Evolutionary conservation across 306 rosid species (phyloP).

Genomic region (Dalbergia cochinchinensis): DNA sequence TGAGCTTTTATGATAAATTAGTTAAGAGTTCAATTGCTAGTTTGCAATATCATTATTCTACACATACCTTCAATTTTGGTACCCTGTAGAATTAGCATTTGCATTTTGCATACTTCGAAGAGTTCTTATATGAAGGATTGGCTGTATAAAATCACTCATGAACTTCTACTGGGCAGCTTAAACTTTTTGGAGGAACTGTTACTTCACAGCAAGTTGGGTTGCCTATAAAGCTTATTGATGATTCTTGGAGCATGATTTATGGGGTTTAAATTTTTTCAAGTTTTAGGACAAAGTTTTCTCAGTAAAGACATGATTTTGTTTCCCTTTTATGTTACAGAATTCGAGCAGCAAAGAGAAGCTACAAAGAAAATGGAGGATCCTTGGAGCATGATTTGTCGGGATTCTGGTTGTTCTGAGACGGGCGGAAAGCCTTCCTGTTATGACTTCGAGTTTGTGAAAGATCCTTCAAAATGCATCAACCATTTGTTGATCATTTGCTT

Average conservation of each 20-base stretch:
- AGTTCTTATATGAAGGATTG: too few relatives aligned
- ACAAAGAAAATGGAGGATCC: slow-evolving; percentile 53
- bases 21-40: not conserved
- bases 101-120: not conserved
- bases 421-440: slow-evolving; percentile 42
- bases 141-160: too few relatives aligned
- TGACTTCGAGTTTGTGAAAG: slow-evolving; percentile 38
- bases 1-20: too few relatives aligned
- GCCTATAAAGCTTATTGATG: not conserved
- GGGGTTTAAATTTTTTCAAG: not conserved
- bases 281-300: not conserved
- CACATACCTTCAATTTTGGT: not conserved
- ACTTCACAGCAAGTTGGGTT: too few relatives aligned
- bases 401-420: slow-evolving; percentile 44
- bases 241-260: too few relatives aligned
- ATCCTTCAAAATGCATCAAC: slow-evolving; percentile 63
- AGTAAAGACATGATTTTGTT: slow-evolving; percentile 11
- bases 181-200: too few relatives aligned
- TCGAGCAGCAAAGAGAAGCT: slow-evolving; percentile 24
- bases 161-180: too few relatives aligned
- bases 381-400: slow-evolving; percentile 63
- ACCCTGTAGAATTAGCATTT: not conserved
- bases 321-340: slow-evolving; percentile 34
- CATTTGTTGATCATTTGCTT: slow-evolving; percentile 54
- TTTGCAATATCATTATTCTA: not conserved